Conservation (phyloP, 2,329 filamentous ascomycete genomes). For the Cadophora malorum region DNA sequence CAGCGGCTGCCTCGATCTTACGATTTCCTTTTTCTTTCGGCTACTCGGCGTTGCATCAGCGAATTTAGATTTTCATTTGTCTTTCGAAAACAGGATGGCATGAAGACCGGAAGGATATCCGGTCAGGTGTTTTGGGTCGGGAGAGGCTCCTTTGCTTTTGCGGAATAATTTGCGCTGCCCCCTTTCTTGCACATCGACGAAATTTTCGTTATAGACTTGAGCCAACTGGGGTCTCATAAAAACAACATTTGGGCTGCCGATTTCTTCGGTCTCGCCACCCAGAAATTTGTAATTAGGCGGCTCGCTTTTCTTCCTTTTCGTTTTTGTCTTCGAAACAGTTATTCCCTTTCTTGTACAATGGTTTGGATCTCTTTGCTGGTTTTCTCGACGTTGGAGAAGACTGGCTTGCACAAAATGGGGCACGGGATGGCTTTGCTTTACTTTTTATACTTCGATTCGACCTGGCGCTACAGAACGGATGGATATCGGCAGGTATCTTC, state of each 20-base stretch:
- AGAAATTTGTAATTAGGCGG: constrained; percentile 48
- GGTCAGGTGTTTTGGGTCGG: constrained; percentile 47
- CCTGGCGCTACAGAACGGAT: constrained; percentile 13
- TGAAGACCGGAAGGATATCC: constrained; percentile 44
- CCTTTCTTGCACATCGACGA: constrained; percentile 43
- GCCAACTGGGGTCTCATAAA: constrained; percentile 37
- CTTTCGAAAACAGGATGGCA: constrained; percentile 46
- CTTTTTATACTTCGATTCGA: constrained; percentile 22
- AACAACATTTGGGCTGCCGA: constrained; percentile 39
- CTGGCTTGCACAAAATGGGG: constrained; percentile 44
- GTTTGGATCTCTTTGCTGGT: constrained; percentile 36
- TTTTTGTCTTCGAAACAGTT: constrained; percentile 38
- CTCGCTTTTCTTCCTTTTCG: constrained; percentile 41
- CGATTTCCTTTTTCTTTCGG: constrained; percentile 40
- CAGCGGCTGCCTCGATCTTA: constrained; percentile 48
- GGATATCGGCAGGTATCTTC: constrained; percentile 15
- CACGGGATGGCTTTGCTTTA: constrained; percentile 35
- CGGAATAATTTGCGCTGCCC: constrained; percentile 41
- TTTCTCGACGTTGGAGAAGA: constrained; percentile 35
- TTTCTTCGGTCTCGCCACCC: constrained; percentile 41
- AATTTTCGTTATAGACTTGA: constrained; percentile 40
- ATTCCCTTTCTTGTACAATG: constrained; percentile 47
- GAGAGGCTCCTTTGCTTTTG: constrained; percentile 43
- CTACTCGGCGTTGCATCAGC: constrained; percentile 44
- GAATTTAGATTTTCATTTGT: constrained; percentile 44